Conservation (phyloP, 257 asterid genomes). For the Salvia hispanica region DNA sequence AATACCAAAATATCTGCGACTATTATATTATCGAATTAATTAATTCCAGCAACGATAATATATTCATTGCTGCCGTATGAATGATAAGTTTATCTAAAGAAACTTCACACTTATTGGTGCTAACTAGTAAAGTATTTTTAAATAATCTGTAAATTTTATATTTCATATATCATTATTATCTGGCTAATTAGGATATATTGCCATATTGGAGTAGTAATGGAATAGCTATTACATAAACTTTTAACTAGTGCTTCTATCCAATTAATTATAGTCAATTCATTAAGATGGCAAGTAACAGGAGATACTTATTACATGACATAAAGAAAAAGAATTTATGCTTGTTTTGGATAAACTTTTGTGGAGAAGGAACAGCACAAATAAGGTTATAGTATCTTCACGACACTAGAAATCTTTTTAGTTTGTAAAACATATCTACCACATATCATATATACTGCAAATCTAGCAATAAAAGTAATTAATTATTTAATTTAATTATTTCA, state of each 20-base stretch:
- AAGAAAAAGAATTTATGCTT: constrained; percentile 35
- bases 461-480: no score
- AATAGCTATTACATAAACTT: background rate
- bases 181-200: background rate
- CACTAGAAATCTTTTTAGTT: background rate
- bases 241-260: constrained; percentile 25
- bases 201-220: constrained; percentile 11
- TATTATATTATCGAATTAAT: constrained; percentile 11
- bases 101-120: constrained; percentile 17
- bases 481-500: no score
- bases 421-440: no score
- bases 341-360: constrained; percentile 16
- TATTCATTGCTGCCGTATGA: no score
- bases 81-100: no score
- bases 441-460: no score
- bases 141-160: background rate
- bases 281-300: constrained; percentile 6
- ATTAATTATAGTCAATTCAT: constrained; percentile 21
- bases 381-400: constrained; percentile 11
- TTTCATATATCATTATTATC: background rate
- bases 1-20: background rate
- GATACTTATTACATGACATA: background rate
- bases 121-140: background rate
- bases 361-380: constrained; percentile 24
- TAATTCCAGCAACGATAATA: background rate